Conservation (phyloP, 2,329 filamentous ascomycete genomes). For the Didymella exigua region DNA sequence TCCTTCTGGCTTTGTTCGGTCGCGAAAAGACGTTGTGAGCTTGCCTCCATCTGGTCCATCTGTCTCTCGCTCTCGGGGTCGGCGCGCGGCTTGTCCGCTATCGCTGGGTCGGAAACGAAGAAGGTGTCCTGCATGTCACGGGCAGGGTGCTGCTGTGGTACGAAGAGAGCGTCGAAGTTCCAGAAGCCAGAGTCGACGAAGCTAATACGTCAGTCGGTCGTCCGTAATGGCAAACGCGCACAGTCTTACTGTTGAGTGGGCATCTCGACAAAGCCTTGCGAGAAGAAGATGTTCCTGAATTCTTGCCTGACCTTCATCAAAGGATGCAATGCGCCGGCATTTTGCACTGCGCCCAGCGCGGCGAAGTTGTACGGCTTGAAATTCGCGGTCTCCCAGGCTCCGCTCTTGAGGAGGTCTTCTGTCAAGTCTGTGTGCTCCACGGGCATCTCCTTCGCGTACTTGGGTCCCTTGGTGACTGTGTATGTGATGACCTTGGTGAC, state of each 20-base stretch:
- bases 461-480: constrained; percentile 80
- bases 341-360: constrained; percentile 67
- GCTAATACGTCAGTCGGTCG: constrained; percentile 42
- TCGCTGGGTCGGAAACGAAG: constrained; percentile 89
- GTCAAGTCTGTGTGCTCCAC: constrained; percentile 97
- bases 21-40: constrained; percentile 59
- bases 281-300: constrained; percentile 98
- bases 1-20: constrained; percentile 58
- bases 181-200: constrained; percentile 98
- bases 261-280: constrained; percentile 99
- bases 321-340: constrained; percentile 56
- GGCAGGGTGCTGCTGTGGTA: constrained; percentile 96
- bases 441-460: constrained; percentile 85
- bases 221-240: neutral
- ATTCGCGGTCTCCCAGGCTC: constrained; percentile 87
- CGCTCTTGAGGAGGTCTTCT: constrained; percentile 84
- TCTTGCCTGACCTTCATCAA: constrained; percentile 94
- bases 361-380: constrained; percentile 89
- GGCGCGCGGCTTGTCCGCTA: constrained; percentile 69
- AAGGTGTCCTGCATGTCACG: constrained; percentile 98
- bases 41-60: constrained; percentile 57
- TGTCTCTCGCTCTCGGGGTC: constrained; percentile 57
- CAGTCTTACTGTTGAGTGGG: constrained; percentile 72
- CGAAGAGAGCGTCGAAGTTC: constrained; percentile 97
- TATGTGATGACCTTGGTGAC: constrained; percentile 86